Evolutionary conservation across 345 rosid species (phyloP).

Genomic region (Rhodomyrtus tomentosa): DNA sequence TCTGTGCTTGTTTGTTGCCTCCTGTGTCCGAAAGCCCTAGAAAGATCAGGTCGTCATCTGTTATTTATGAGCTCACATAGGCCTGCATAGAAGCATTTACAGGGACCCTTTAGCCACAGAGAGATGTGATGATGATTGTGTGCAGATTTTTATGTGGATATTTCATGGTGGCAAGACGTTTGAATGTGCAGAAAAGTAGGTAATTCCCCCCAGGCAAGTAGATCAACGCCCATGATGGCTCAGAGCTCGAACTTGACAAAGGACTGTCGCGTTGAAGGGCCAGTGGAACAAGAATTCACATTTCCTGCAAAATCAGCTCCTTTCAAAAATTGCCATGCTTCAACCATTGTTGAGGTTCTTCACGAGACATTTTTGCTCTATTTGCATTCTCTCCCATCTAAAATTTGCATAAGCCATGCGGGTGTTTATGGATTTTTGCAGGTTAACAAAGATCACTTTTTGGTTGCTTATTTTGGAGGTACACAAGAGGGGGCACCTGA

Average conservation of each 20-base stretch:
- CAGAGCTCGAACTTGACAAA: slow-evolving; percentile 17
- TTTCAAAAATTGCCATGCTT: slow-evolving; percentile 81
- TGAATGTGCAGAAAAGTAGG: slow-evolving; percentile 11
- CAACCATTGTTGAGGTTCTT: slow-evolving; percentile 72
- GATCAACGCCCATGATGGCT: not conserved
- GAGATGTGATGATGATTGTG: not conserved
- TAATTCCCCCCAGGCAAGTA: not conserved
- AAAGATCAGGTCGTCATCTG: not conserved
- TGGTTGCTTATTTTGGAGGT: slow-evolving; percentile 75
- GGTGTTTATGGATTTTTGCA: slow-evolving; percentile 10
- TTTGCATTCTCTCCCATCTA: not conserved
- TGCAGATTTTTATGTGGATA: not conserved
- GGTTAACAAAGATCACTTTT: slow-evolving; percentile 56
- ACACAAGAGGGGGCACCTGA: slow-evolving; percentile 50
- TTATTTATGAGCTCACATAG: not conserved
- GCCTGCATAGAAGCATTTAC: not conserved
- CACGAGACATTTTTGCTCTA: not conserved
- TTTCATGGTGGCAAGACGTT: not conserved
- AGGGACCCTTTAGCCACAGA: not conserved
- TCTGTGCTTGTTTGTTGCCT: not conserved
- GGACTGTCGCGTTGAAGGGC: slow-evolving; percentile 11
- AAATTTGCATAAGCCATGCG: not conserved
- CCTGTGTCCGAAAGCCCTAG: not conserved
- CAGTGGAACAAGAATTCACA: slow-evolving; percentile 49
- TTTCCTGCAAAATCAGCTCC: slow-evolving; percentile 59